Percentiles rank a stretch among this genome's conserved stretches.
These are phyloP conservation scores for Colletotrichum tropicale DNA, from an alignment of 2,329 filamentous ascomycete genomes.

Conservation along the genomic window DNA sequence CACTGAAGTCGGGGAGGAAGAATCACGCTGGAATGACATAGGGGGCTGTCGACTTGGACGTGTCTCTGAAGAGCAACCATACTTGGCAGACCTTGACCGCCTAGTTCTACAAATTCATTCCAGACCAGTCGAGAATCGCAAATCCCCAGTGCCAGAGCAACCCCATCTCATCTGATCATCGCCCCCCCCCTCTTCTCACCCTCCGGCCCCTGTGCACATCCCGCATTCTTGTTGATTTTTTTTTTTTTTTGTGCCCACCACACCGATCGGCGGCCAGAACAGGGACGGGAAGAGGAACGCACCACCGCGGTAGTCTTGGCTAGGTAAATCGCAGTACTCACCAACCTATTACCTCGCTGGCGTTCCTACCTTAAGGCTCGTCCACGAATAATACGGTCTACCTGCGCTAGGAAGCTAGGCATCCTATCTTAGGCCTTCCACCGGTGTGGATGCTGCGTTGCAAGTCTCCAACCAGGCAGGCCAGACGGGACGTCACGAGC, in stretches of 20 bases:
- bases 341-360: neutral
- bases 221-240: slow-evolving; percentile 2
- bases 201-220: slow-evolving; percentile 15
- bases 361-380: neutral
- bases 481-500: neutral
- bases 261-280: neutral
- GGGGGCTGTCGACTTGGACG: neutral
- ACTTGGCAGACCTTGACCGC: neutral
- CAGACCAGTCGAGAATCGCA: slow-evolving; percentile 8
- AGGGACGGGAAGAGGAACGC: neutral
- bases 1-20: neutral
- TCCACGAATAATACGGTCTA: neutral
- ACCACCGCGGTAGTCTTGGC: neutral
- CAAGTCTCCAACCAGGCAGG: neutral
- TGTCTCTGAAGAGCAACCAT: neutral
- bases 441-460: neutral
- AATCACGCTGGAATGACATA: neutral
- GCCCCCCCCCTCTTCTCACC: neutral
- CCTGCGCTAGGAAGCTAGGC: neutral
- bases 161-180: slow-evolving; percentile 17
- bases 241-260: neutral
- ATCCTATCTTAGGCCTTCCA: neutral
- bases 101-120: neutral
- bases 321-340: neutral
- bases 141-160: slow-evolving; percentile 7